Evolutionary conservation across 176 grass and related monocot genomes (phyloP), one percentile per base, ranked within the genome.

Genomic region (Saccharum officinarum): DNA sequence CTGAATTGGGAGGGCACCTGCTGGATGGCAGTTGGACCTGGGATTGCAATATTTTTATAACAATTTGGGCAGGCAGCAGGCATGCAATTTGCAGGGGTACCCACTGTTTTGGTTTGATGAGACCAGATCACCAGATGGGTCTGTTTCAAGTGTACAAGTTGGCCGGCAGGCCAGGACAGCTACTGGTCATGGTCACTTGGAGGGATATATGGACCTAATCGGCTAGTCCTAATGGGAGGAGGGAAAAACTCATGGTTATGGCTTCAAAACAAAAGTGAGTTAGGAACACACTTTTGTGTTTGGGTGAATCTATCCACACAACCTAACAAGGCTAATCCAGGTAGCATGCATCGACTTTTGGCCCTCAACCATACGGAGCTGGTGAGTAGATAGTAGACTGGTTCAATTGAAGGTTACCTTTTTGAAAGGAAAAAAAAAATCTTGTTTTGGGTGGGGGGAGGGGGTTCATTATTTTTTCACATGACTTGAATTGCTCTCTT

Each of bases 11-110:
- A 90, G 83, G 83, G 78, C 55, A 90, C 45, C 25, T 26, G 75
- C 46, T 70, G 14, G 54, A 71, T 64, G 76, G 76, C 71, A 39
- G 37, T 41, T 69, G 69, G 20, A 77, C 69, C 63, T 38, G 28
- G 52, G 7, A 52, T 78, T 78, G 73, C 44, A 78, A 67, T 82
- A 57, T 73, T 8, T 45, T 14, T 3, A 2, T 40, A 73, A 28
- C n/a, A 73, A 44, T 70, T 61, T 60, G 22, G 59, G 14, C n/a
- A 61, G n/a, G 57, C 47, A 16, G 13, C 54, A 57, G 5, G 52
- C 28, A n/a, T 78, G 88, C 88, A 86, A 86, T 82, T 90, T 82
- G 79, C 84, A 82, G 34, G 20, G 77, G 34, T 9, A 63, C 28
- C 6, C 25, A 57, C 44, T 84, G 67, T 67, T 65, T 44, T 34